Conservation (phyloP, 805 yeast genomes). For the Myxozyma vanderwaltii region DNA sequence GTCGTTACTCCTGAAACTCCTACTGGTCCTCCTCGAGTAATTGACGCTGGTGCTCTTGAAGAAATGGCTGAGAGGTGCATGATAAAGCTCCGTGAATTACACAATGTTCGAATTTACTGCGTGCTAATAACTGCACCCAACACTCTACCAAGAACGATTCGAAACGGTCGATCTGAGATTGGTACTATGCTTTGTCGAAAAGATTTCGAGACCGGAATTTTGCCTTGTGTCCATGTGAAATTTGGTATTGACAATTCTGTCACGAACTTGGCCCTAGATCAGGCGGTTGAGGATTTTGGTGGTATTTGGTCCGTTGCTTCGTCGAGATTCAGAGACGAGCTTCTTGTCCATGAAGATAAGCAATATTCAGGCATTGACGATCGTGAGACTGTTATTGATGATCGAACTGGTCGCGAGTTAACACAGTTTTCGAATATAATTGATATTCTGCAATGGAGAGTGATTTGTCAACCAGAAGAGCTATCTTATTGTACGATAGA, state of each 20-base stretch:
- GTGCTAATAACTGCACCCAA: constrained; percentile 78
- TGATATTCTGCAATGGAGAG: constrained; percentile 78
- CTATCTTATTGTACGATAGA: constrained; percentile 60
- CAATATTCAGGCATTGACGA: constrained; percentile 84
- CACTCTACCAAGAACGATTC: constrained; percentile 76
- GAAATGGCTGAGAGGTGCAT: constrained; percentile 53
- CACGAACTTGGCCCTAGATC: constrained; percentile 54
- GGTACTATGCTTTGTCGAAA: constrained; percentile 86
- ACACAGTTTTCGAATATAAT: constrained; percentile 71
- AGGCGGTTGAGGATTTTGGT: constrained; percentile 63
- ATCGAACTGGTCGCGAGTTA: constrained; percentile 70
- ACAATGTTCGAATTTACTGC: constrained; percentile 78
- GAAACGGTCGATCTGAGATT: constrained; percentile 86
- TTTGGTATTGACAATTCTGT: constrained; percentile 69
- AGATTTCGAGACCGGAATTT: constrained; percentile 73
- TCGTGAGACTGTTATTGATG: constrained; percentile 75
- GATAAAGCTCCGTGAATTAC: constrained; percentile 54
- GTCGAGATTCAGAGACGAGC: constrained; percentile 62
- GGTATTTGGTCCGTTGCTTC: constrained; percentile 84
- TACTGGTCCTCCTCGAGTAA: constrained; percentile 37
- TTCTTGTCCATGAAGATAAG: constrained; percentile 63
- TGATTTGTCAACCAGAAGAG: constrained; percentile 72
- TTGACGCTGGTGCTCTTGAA: constrained; percentile 50
- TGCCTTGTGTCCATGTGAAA: constrained; percentile 78
- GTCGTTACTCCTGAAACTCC: constrained; percentile 38